A percentile compares a stretch with the other conserved stretches of the same genome.
These are phyloP conservation scores for Forsythia viridissima DNA, from an alignment of 257 asterid genomes.

Conservation along the genomic window DNA sequence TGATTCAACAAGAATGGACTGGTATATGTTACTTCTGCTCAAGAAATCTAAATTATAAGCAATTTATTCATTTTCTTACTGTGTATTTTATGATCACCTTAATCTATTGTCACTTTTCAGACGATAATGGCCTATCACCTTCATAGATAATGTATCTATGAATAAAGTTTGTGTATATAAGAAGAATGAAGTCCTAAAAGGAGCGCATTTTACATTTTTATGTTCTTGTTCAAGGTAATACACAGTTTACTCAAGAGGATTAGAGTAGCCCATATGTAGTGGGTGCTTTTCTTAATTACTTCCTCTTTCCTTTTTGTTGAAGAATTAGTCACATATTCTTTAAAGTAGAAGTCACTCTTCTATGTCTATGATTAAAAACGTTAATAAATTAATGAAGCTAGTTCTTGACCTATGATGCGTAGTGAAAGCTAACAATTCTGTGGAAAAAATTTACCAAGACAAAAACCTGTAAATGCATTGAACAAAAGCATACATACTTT, in stretches of 20 bases:
- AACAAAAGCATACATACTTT: neutral
- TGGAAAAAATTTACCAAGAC: neutral
- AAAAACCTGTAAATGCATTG: neutral
- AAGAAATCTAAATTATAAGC: slow-evolving; percentile 15
- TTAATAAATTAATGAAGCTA: too few relatives aligned
- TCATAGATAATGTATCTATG: neutral
- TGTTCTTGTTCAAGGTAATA: neutral
- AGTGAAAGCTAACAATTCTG: neutral
- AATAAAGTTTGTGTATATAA: neutral
- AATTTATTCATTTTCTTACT: slow-evolving; percentile 10
- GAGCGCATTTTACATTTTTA: neutral
- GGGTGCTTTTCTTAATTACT: too few relatives aligned
- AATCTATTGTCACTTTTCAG: slow-evolving; percentile 8
- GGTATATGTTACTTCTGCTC: neutral
- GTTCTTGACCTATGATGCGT: too few relatives aligned
- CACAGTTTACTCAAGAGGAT: neutral
- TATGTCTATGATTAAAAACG: too few relatives aligned
- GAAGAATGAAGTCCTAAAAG: slow-evolving; percentile 9
- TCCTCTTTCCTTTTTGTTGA: too few relatives aligned
- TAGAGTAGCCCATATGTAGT: too few relatives aligned
- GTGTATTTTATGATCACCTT: neutral
- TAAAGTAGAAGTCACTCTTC: too few relatives aligned
- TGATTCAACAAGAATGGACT: slow-evolving; percentile 1
- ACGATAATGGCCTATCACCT: slow-evolving; percentile 5
- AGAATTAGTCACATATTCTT: too few relatives aligned